phyloP scores from a whole-genome alignment of 257 asterid species.

The Scutellaria minor region DNA sequence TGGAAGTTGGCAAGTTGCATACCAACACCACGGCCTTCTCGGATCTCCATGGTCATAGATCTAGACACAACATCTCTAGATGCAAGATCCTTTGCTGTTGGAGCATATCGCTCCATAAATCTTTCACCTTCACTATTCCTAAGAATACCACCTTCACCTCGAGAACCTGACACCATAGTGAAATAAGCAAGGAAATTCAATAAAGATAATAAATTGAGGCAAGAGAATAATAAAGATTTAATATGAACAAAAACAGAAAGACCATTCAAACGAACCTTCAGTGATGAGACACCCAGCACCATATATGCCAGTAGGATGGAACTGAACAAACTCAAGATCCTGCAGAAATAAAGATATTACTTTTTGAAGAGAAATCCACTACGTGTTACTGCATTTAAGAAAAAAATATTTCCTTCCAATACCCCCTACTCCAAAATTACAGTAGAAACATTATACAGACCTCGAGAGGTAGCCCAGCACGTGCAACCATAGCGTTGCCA shows the following conservation, averaged over 20 bases:
- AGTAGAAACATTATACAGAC: constrained; percentile 43
- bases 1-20: constrained; percentile 34
- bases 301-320: constrained; percentile 97
- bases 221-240: constrained; percentile 14
- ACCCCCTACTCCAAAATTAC: constrained; percentile 13
- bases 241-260: constrained; percentile 3
- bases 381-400: background rate
- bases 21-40: constrained; percentile 99
- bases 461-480: constrained; percentile 98
- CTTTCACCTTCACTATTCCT: constrained; percentile 99
- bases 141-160: constrained; percentile 99
- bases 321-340: constrained; percentile 99
- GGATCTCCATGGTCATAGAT: constrained; percentile 99
- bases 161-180: constrained; percentile 64
- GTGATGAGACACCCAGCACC: constrained; percentile 99
- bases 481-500: constrained; percentile 99
- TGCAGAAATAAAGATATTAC: constrained; percentile 41
- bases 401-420: background rate
- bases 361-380: constrained; percentile 26
- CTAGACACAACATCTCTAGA: constrained; percentile 98
- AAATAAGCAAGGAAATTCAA: constrained; percentile 30
- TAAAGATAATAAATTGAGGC: constrained; percentile 9
- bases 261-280: constrained; percentile 63
- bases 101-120: constrained; percentile 99
- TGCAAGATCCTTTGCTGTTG: constrained; percentile 99